Percentiles rank a stretch among this genome's conserved stretches.
Conservation (phyloP, 2,329 filamentous ascomycete species). For the Zasmidium citrigriseum region DNA sequence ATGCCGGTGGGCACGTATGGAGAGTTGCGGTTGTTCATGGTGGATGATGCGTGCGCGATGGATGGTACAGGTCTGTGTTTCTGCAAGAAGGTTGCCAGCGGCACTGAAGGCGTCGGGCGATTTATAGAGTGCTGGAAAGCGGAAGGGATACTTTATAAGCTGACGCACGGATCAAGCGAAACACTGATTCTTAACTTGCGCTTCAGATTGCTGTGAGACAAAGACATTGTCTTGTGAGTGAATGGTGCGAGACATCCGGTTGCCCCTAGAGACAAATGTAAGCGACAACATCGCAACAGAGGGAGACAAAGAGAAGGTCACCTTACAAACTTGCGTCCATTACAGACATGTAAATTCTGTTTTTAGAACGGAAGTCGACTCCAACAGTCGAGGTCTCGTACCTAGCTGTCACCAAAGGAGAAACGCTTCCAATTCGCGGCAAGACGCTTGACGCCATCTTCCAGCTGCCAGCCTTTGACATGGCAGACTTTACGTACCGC, state of each 20-base stretch:
- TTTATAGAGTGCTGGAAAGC: no score
- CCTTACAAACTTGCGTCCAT: neutral
- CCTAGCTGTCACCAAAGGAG: slow-evolving; percentile 58
- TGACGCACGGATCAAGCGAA: neutral
- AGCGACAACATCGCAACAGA: neutral
- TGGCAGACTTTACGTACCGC: slow-evolving; percentile 75
- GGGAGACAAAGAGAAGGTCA: neutral
- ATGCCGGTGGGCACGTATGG: no score
- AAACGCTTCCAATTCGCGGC: slow-evolving; percentile 77
- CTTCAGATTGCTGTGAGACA: neutral
- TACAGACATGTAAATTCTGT: no score
- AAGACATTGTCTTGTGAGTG: neutral
- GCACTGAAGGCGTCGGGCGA: no score
- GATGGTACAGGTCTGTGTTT: no score
- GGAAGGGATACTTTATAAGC: no score
- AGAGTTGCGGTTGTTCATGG: no score
- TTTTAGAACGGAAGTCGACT: no score
- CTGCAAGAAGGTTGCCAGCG: no score
- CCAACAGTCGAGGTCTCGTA: neutral
- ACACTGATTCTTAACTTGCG: neutral
- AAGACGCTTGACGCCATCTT: slow-evolving; percentile 68
- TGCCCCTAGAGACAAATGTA: neutral
- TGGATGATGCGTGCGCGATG: no score
- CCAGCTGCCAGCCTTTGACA: slow-evolving; percentile 74
- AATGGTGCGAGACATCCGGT: neutral